Base-by-base conservation (phyloP, 441 rosid species). In the Heliophila coronopifolia region DNA sequence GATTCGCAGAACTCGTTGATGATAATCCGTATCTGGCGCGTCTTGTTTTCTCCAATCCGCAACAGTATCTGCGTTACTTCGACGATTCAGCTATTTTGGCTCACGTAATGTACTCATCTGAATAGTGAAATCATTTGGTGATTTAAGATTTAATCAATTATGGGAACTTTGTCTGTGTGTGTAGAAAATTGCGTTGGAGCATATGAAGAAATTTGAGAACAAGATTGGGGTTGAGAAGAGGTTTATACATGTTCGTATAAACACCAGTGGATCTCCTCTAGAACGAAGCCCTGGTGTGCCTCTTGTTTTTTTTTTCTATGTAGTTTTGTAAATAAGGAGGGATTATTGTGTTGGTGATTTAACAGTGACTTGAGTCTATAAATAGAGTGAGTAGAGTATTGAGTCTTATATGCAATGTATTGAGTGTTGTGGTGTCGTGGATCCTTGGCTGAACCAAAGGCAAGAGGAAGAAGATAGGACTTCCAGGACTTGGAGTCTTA, bases 241-340 rank as follows among this genome's bases (percentile, higher is more conserved):
- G 6, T 85, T 77, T 70, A 75, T 92, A 71, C 95, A 85, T 69
- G 83, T 88, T 53, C 92, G 97, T 18, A 63, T 92, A 42, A 74
- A 79, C 64, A 73, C 79, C 58, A 61, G 73, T 41, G 95, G 98
- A 51, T 88, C 94, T 38, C 87, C 97, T 32, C 76, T 85, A 22
- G 95, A 92, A 65, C 70, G 43, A 65, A 84, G 67, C 59, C 69
- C 94, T 55, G 98, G 96, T 91, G 77, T 49, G 1, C 9, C 12
- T 32, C 1, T 15, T 10, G 12, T 6, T 8, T 2, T 6, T 9
- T 6, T 6, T 6, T 10, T 6, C 20, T 49, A 50, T 52, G 33
- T 39, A n/a, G n/a, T n/a, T n/a, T n/a, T n/a, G n/a, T n/a, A n/a
- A n/a, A n/a, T n/a, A n/a, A n/a, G n/a, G n/a, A n/a, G n/a, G n/a